phyloP scores from a whole-genome alignment of 805 yeast genomes.

The Naumovozyma baii region DNA sequence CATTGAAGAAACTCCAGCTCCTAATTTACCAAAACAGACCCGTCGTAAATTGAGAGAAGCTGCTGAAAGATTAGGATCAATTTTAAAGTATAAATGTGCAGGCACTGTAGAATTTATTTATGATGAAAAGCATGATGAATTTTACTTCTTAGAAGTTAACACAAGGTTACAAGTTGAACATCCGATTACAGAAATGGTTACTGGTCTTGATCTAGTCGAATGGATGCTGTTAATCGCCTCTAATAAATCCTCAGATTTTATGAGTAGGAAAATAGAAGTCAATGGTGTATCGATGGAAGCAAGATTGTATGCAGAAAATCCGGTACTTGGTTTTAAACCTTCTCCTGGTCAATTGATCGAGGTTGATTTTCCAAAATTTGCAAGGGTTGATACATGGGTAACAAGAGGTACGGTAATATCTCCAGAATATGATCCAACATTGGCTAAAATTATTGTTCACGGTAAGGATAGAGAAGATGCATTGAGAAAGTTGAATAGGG shows the following conservation, averaged over 20 bases:
- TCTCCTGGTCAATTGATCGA: constrained; percentile 91
- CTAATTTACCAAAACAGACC: constrained; percentile 75
- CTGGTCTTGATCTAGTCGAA: constrained; percentile 90
- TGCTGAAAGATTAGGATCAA: constrained; percentile 71
- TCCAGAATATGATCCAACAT: constrained; percentile 92
- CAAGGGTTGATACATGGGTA: constrained; percentile 94
- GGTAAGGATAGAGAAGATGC: constrained; percentile 87
- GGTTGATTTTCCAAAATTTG: constrained; percentile 79
- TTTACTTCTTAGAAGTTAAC: constrained; percentile 91
- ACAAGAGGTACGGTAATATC: constrained; percentile 76
- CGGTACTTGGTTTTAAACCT: constrained; percentile 88
- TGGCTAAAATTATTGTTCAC: constrained; percentile 92
- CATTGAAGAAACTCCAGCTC: constrained; percentile 97
- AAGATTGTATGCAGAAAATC: constrained; percentile 92
- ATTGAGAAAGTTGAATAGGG: constrained; percentile 61
- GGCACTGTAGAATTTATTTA: constrained; percentile 96
- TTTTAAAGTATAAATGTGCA: constrained; percentile 88
- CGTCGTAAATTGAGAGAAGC: constrained; percentile 68
- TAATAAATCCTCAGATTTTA: constrained; percentile 74
- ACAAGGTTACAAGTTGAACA: constrained; percentile 97
- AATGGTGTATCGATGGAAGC: constrained; percentile 96
- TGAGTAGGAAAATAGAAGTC: constrained; percentile 41
- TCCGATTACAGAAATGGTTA: constrained; percentile 91
- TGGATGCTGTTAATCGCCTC: constrained; percentile 95
- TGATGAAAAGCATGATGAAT: constrained; percentile 76